Conservation (phyloP, 2,329 filamentous ascomycete species). For the Pestalotiopsis sp. region DNA sequence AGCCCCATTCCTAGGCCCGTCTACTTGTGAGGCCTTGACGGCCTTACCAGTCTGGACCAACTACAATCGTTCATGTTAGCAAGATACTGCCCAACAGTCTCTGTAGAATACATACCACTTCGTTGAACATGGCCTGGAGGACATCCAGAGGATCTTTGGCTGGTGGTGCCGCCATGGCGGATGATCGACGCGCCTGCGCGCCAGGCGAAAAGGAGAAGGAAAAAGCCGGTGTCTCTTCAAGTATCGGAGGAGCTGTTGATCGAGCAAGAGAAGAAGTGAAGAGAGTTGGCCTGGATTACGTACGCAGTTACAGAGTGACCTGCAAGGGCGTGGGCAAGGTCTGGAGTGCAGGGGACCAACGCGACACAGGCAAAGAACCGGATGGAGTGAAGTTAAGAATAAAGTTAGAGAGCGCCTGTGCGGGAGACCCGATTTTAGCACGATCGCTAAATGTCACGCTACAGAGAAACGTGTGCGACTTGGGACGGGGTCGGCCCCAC, state of each 20-base stretch:
- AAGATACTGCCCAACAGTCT: neutral
- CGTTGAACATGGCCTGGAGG: slow-evolving; percentile 57
- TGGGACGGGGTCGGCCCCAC: neutral
- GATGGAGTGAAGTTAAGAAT: slow-evolving; percentile 13
- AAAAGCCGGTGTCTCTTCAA: no score
- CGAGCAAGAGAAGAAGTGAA: neutral
- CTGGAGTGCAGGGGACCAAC: neutral
- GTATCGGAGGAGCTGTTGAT: no score
- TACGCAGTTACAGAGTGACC: neutral
- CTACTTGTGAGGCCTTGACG: slow-evolving; percentile 50
- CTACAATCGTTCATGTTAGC: slow-evolving; percentile 34
- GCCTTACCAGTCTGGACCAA: slow-evolving; percentile 63
- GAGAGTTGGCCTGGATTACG: neutral
- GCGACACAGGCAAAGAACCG: neutral
- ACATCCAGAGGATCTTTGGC: slow-evolving; percentile 46
- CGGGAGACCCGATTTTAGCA: slow-evolving; percentile 11
- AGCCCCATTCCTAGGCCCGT: slow-evolving; percentile 42
- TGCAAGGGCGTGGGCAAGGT: neutral
- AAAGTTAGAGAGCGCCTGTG: slow-evolving; percentile 7
- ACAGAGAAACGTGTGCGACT: neutral
- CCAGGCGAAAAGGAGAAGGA: no score
- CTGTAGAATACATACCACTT: slow-evolving; percentile 48
- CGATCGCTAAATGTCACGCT: slow-evolving; percentile 10
- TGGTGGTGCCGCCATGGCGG: slow-evolving; percentile 34
- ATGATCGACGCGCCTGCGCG: neutral